These are phyloP conservation scores for Peronospora destructor DNA, from an alignment of 352 stramenopile genomes.

Conservation along the genomic window DNA sequence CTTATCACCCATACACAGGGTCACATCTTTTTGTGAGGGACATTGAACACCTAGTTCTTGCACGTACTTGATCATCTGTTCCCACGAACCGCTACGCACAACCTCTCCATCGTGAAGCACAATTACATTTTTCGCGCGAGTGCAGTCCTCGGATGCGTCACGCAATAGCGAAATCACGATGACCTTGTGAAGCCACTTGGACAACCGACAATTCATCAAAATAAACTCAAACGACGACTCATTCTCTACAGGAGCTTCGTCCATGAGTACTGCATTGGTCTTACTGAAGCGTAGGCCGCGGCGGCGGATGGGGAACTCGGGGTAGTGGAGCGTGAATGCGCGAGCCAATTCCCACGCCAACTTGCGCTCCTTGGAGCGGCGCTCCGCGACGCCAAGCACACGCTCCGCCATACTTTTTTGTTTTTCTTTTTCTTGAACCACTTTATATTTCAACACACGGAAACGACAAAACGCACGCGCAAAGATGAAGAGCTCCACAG, in stretches of 20 bases:
- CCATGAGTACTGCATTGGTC: conserved; percentile 33
- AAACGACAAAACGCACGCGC: conserved; percentile 39
- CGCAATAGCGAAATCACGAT: conserved; percentile 36
- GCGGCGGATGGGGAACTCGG: conserved; percentile 22
- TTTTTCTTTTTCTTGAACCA: conserved; percentile 27
- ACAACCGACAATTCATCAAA: conserved; percentile 31
- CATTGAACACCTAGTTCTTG: conserved; percentile 29
- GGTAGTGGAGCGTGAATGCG: conserved; percentile 31
- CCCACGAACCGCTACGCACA: conserved; percentile 29
- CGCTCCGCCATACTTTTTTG: conserved; percentile 22
- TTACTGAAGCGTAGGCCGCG: conserved; percentile 22
- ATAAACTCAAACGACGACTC: conserved; percentile 34
- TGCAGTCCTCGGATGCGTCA: conserved; percentile 24
- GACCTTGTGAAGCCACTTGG: conserved; percentile 34
- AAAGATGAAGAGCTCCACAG: conserved; percentile 35
- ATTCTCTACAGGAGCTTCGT: conserved; percentile 23
- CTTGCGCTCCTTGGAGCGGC: conserved; percentile 29
- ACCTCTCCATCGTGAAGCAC: conserved; percentile 34
- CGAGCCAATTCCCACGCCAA: conserved; percentile 36
- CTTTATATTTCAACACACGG: conserved; percentile 22
- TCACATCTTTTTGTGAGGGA: conserved; percentile 26
- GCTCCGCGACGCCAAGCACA: conserved; percentile 13
- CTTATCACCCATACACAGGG: conserved; percentile 23
- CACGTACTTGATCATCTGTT: conserved; percentile 26
- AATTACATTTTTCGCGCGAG: conserved; percentile 23